These are phyloP conservation scores for Exserohilum turcica DNA, from an alignment of 2,329 filamentous ascomycete genomes.

Conservation along the genomic window DNA sequence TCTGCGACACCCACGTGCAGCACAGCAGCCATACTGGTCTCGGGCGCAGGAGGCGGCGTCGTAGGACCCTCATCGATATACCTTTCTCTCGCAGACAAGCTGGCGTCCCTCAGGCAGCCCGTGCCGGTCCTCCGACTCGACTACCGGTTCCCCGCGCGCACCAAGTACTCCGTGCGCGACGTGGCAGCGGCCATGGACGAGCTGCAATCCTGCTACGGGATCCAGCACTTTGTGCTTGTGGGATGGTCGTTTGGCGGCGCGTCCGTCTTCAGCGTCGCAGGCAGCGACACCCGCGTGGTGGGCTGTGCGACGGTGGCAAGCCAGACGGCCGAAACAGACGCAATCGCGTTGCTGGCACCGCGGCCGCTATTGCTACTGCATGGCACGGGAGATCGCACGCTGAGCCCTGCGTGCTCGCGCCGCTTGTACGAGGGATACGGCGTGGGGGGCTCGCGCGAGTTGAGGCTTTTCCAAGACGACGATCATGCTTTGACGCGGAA, in stretches of 20 bases:
- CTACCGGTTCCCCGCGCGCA: constrained; percentile 6
- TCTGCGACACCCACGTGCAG: background rate
- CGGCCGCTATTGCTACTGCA: constrained; percentile 2
- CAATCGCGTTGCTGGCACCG: background rate
- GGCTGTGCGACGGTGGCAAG: constrained; percentile 3
- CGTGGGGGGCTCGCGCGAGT: background rate
- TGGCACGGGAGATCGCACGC: background rate
- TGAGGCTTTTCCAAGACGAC: constrained; percentile 4
- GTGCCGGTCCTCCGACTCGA: background rate
- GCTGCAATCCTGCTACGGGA: background rate
- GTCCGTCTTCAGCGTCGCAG: constrained; percentile 1
- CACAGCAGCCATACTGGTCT: constrained; percentile 2
- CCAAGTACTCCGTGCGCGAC: constrained; percentile 1
- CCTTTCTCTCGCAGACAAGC: constrained; percentile 1
- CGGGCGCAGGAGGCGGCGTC: constrained; percentile 1
- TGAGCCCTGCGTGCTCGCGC: background rate
- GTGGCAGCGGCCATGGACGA: constrained; percentile 4
- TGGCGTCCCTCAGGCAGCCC: background rate
- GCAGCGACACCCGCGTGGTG: background rate
- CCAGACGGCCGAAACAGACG: constrained; percentile 4
- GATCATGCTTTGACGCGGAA: constrained; percentile 5
- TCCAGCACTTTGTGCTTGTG: background rate
- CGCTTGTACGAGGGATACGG: background rate
- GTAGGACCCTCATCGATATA: constrained; percentile 5
- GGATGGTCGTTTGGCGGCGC: constrained; percentile 8